Evolutionary conservation across 768 basidiomycete species (phyloP).

Genomic region (Tylopilus rubrobrunneus): DNA sequence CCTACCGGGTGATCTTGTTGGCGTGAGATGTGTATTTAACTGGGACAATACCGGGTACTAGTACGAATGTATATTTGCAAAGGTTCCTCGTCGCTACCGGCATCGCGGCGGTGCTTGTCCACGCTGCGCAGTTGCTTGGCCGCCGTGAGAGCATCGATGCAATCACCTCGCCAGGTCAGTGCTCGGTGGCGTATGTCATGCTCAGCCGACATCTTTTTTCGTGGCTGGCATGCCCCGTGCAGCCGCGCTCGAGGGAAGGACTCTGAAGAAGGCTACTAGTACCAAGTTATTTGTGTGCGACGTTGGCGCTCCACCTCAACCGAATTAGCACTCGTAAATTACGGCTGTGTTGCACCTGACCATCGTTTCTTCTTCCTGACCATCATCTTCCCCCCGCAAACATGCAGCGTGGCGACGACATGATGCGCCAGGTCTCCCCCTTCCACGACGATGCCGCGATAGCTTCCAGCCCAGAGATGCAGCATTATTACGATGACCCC

Average conservation of each 20-base stretch:
- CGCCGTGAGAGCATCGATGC: too few relatives aligned
- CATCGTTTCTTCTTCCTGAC: background rate
- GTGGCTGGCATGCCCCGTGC: too few relatives aligned
- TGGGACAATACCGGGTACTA: background rate
- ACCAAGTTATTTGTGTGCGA: background rate
- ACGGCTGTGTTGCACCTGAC: background rate
- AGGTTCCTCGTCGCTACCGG: too few relatives aligned
- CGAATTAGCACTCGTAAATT: background rate
- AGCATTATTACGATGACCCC: conserved; percentile 29
- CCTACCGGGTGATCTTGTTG: conserved; percentile 14
- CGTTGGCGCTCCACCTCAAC: background rate
- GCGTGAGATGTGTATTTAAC: too few relatives aligned
- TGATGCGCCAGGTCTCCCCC: conserved; percentile 24
- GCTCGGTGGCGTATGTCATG: too few relatives aligned
- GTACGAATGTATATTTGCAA: too few relatives aligned
- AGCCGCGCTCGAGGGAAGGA: background rate
- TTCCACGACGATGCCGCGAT: conserved; percentile 19
- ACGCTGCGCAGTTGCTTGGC: too few relatives aligned
- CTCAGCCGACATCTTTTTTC: too few relatives aligned
- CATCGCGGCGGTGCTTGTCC: too few relatives aligned
- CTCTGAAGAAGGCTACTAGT: background rate
- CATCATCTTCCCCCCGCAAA: background rate
- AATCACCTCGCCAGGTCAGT: too few relatives aligned
- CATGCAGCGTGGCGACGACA: conserved; percentile 25
- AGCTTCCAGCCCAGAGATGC: conserved; percentile 22